A percentile compares a stretch with the other conserved stretches of the same genome.
phyloP scores from a whole-genome alignment of 2,329 filamentous ascomycete genomes.

The Rhytidhysteron rufulum region DNA sequence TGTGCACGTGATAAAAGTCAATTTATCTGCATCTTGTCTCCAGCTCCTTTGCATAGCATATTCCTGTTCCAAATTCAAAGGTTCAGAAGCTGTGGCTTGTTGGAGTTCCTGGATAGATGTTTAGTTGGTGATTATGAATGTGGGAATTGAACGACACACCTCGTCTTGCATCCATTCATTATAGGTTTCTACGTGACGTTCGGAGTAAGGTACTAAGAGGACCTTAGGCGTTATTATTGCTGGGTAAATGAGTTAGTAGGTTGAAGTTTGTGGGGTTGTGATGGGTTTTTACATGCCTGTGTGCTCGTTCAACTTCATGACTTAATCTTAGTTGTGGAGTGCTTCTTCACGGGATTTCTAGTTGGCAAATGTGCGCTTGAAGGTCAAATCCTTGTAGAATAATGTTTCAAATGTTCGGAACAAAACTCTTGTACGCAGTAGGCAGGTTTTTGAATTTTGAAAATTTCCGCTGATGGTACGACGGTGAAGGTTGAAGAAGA shows the following conservation, averaged over 20 bases:
- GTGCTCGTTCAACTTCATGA: constrained; percentile 1
- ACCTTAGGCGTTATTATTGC: constrained; percentile 63
- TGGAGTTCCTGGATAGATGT: constrained; percentile 63
- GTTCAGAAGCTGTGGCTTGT: constrained; percentile 82
- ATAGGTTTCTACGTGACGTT: constrained; percentile 76
- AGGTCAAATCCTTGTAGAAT: background rate
- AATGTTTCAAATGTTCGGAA: too few relatives aligned
- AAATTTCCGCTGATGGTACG: too few relatives aligned
- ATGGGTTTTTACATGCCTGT: constrained; percentile 1
- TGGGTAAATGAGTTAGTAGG: too few relatives aligned
- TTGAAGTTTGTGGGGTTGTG: background rate
- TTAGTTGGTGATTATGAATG: constrained; percentile 62
- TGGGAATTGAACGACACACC: constrained; percentile 38
- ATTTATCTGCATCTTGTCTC: constrained; percentile 76
- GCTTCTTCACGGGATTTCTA: background rate
- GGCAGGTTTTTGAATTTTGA: too few relatives aligned
- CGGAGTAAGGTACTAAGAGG: constrained; percentile 79
- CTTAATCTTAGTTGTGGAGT: background rate
- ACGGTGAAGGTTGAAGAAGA: too few relatives aligned
- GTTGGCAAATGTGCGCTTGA: background rate
- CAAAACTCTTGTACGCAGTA: too few relatives aligned
- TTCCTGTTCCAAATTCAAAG: constrained; percentile 74
- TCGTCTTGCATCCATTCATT: constrained; percentile 90
- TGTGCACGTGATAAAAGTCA: constrained; percentile 82
- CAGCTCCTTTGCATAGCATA: constrained; percentile 88